Evolutionary conservation across 805 yeast species (phyloP), one percentile per base, ranked within the genome.

Genomic region (Ogataea wickerhamii): DNA sequence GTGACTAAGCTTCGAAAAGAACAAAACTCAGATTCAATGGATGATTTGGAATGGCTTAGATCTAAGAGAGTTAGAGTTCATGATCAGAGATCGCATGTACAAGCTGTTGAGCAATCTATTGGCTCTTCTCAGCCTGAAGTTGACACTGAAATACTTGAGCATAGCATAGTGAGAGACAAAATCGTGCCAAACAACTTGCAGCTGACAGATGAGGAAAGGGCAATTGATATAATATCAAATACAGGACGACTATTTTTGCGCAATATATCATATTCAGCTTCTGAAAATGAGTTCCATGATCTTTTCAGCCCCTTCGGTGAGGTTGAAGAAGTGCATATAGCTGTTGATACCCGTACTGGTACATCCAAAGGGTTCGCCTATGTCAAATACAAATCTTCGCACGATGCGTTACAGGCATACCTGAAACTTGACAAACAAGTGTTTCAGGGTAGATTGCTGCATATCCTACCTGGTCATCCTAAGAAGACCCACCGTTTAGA

Each of bases 331-430:
- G 95, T 87, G 2, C 98, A 93, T 61, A 70, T 93, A 51, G 96
- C 98, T 1, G 61, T 88, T 25, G 98, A 91, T 56, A 82, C 94
- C 3, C 76, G 93, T 64, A 86, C 94, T 0, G 94, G 95, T 8
- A 76, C 79, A 51, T 82, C 96, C 1, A 93, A 93, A 62, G 98
- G 98, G 0, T 87, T 87, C 60, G 96, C 93, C 0, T 89, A 89
- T 54, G 71, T 88, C 10, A 78, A 81, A 56, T 93, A 83, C 55
- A 64, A 60, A n/a, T 68, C 76, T 44, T 70, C 82, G 7, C 73
- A 74, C 7, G 81, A 82, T 55, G 98, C 98, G 0, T 77, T 82
- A 1, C 56, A 64, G 20, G 98, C 98, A 0, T 89, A 70, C 57
- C 61, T 71, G 24, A 74, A 71, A 11, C 67, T 89, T 35, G 98